Conservation (phyloP, 2,329 filamentous ascomycete genomes). For the Chrysosporium keratinophilum region DNA sequence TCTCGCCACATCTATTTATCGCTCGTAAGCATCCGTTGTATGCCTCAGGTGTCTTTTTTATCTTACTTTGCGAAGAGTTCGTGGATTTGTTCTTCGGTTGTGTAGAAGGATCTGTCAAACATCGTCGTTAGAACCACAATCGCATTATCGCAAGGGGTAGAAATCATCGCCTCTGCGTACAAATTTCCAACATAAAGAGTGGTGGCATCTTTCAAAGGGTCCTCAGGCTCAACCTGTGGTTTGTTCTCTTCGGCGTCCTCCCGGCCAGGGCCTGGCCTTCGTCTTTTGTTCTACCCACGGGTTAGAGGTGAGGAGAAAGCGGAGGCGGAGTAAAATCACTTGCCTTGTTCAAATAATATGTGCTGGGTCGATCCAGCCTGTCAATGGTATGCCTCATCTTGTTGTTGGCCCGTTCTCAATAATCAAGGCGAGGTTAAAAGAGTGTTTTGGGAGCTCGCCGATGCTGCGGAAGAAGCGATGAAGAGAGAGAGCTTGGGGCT, state of each 20-base stretch:
- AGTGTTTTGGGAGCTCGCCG: background rate
- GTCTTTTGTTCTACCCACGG: slow-evolving; percentile 55
- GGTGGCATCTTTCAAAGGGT: slow-evolving; percentile 75
- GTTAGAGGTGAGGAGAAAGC: background rate
- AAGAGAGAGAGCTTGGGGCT: background rate
- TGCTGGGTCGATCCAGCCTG: slow-evolving; percentile 83
- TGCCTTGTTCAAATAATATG: slow-evolving; percentile 74
- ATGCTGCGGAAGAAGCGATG: background rate
- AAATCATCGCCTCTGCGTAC: slow-evolving; percentile 42
- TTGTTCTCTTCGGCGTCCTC: slow-evolving; percentile 50
- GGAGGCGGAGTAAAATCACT: slow-evolving; percentile 30
- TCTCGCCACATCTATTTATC: slow-evolving; percentile 63
- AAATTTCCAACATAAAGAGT: slow-evolving; percentile 97
- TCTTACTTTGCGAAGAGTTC: slow-evolving; percentile 79
- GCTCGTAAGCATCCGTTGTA: background rate
- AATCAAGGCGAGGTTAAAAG: background rate
- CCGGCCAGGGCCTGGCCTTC: slow-evolving; percentile 50
- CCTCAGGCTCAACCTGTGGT: slow-evolving; percentile 52
- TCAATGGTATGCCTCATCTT: slow-evolving; percentile 58
- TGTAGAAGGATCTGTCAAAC: slow-evolving; percentile 71
- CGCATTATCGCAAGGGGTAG: background rate
- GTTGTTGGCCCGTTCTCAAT: background rate
- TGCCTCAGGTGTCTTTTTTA: background rate
- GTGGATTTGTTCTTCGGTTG: slow-evolving; percentile 97
- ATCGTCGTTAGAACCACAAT: background rate